Base-by-base conservation (phyloP, 2,329 filamentous ascomycete genomes). In the Clarireedia hainanense region DNA sequence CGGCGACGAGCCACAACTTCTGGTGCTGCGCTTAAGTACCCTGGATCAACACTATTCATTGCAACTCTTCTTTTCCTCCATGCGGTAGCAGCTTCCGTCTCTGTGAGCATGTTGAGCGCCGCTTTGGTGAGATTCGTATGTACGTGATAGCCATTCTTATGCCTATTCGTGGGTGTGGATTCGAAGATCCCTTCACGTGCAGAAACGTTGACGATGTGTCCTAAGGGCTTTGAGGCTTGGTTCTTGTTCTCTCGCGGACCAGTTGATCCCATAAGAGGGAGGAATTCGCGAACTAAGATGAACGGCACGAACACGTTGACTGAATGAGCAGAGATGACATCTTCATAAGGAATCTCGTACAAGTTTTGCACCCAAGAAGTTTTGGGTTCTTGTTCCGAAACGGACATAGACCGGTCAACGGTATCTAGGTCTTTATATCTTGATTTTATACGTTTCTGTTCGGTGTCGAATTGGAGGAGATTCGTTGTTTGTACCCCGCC, bases 91-190 rank as follows among this genome's bases (percentile, higher is more conserved):
- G 56, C 58, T 55, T 62, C 60, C 0, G 60, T 62, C 15, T 62
- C 60, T 1, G 58, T 62, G 2, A 62, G 30, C 60, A 62, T 62
- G n/a, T 62, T 62, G 15, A 62, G 50, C 10, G 60, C 58, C 6
- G 58, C 60, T 55, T 62, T 62, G n/a, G 60, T 50, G 9, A 62
- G 47, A 34, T 62, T 62, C 0, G 60, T 62, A 40, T 62, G 60
- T 2, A 60, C 58, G n/a, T 62, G 58, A 23, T 58, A 47, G 7
- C 60, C 60, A 1, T 55, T 53, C 40, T 62, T 60, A 10, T 48
- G 23, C 3, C 37, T 34, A 2, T 55, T 53, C 5, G 17, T 34
- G 2, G 55, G 55, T 1, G 27, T 46, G 4, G 54, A 20, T 50
- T 60, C 60, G 23, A 60, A 60, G 14, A 59, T 55, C 27, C 60